Percentiles rank a stretch among this genome's conserved stretches.
phyloP scores from a whole-genome alignment of 106 monocot species.

The Dendrobium huoshanense region DNA sequence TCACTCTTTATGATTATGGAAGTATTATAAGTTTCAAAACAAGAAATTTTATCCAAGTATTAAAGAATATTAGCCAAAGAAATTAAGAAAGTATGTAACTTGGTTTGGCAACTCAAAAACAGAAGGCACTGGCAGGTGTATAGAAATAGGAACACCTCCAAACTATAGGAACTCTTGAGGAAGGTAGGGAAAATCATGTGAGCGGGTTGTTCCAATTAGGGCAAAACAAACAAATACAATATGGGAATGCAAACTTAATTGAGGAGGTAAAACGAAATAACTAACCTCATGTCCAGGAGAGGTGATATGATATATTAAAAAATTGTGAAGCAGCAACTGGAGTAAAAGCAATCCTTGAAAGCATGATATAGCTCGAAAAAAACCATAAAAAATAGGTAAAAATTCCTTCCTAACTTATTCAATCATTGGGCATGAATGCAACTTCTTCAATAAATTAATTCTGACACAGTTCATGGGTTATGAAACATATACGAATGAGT shows the following conservation, averaged over 20 bases:
- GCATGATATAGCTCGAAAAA: constrained; percentile 61
- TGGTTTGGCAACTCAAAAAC: constrained; percentile 88
- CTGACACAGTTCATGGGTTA: too few species aligned
- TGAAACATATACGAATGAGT: too few species aligned
- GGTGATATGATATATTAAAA: constrained; percentile 81
- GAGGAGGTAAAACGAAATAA: constrained; percentile 15
- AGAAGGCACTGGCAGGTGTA: constrained; percentile 48
- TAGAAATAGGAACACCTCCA: constrained; percentile 87
- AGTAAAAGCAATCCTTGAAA: constrained; percentile 84
- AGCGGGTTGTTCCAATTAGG: background rate
- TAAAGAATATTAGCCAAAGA: constrained; percentile 57
- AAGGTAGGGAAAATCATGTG: constrained; percentile 15
- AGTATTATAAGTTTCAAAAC: background rate
- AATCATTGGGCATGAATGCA: background rate
- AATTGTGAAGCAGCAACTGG: constrained; percentile 71
- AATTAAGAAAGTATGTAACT: constrained; percentile 80
- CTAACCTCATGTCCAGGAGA: constrained; percentile 90
- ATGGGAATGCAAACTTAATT: background rate
- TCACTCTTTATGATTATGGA: background rate
- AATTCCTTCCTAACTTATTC: background rate
- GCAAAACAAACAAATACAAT: background rate
- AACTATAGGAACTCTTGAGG: constrained; percentile 81
- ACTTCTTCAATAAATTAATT: background rate
- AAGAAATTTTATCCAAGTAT: too few species aligned
- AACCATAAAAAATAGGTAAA: background rate